Evolutionary conservation across 305 asterid genomes (phyloP), one percentile per base, ranked within the genome.

Genomic region (Fraxinus greggii): DNA sequence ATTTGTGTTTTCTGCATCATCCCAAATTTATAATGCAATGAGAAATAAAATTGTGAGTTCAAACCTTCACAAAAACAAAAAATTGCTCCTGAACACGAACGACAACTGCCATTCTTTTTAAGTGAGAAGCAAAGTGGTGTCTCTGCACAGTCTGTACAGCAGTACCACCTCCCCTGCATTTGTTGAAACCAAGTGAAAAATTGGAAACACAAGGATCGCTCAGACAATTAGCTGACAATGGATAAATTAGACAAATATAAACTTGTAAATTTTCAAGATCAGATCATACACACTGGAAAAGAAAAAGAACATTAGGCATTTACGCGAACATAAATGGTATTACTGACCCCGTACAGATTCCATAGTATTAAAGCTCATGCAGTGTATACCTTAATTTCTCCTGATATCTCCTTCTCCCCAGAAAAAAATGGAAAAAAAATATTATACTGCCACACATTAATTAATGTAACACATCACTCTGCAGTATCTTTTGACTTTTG

Each of bases 101-200:
- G 81, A 95, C 98, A 80, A 91, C 99, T 61, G 99, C 92, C 99
- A 95, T 95, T 88, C 99, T 92, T 89, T 95, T 95, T 77, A 94
- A 89, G 87, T 95, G 89, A 69, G 99, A 95, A 28, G 99, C 99
- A 83, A 95, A 95, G 90, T 95, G 99, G 89, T 95, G 97, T 73
- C 99, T 91, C 87, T 94, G 99, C 77, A 94, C 92, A 90, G 94
- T 95, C 90, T 95, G 99, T 92, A 95, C 97, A 79, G 95, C 82
- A 82, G 89, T 90, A 72, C 90, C 92, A 82, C 89, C 86, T 76
- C 98, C 97, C 95, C 99, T 95, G 94, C 86, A 89, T 82, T 78
- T 83, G 84, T 83, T 80, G 42, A 28, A 15, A 67, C 77, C 45
- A 75, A 75, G 77, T 42, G 75, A 83, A 77, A 48, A 75, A 79